Conservation (phyloP, 2,329 filamentous ascomycete species). For the Penicillium decumbens region DNA sequence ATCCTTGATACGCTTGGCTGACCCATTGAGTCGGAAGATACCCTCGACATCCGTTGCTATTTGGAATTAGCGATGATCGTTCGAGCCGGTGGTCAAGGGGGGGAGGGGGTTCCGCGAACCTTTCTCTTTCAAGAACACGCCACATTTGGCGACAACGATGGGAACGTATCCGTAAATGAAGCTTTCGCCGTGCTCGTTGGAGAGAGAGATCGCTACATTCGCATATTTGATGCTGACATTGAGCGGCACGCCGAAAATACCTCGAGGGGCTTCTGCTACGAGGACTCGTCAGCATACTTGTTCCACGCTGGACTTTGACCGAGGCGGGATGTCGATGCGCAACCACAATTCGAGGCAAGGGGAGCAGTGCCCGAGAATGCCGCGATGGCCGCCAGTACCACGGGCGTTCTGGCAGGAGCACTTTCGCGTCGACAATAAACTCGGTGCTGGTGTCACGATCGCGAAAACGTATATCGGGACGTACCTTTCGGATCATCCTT, state of each 20-base stretch:
- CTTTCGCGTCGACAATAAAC: not conserved
- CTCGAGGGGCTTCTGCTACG: slow-evolving; percentile 48
- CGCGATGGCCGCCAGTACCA: not conserved
- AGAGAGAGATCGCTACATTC: slow-evolving; percentile 94
- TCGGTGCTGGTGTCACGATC: not conserved
- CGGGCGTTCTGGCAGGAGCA: not conserved
- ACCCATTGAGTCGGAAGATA: slow-evolving; percentile 92
- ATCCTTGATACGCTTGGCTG: slow-evolving; percentile 97
- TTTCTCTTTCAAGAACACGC: slow-evolving; percentile 96
- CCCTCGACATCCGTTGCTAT: slow-evolving; percentile 89
- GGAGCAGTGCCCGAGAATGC: not conserved
- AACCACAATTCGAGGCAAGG: not conserved
- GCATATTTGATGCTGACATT: slow-evolving; percentile 94
- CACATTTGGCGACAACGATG: slow-evolving; percentile 96
- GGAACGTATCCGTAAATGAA: slow-evolving; percentile 99
- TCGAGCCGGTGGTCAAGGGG: not conserved
- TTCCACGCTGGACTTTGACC: not conserved
- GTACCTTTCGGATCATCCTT: slow-evolving; percentile 61
- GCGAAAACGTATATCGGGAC: slow-evolving; percentile 6
- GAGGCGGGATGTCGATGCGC: not conserved
- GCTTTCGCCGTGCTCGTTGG: slow-evolving; percentile 85
- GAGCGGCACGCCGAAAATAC: slow-evolving; percentile 91
- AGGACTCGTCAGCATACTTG: slow-evolving; percentile 10
- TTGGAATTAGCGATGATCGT: slow-evolving; percentile 24
- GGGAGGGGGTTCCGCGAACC: slow-evolving; percentile 56